Evolutionary conservation across 208 protist species (phyloP).

Genomic region (Acanthamoeba culbertsoni): DNA sequence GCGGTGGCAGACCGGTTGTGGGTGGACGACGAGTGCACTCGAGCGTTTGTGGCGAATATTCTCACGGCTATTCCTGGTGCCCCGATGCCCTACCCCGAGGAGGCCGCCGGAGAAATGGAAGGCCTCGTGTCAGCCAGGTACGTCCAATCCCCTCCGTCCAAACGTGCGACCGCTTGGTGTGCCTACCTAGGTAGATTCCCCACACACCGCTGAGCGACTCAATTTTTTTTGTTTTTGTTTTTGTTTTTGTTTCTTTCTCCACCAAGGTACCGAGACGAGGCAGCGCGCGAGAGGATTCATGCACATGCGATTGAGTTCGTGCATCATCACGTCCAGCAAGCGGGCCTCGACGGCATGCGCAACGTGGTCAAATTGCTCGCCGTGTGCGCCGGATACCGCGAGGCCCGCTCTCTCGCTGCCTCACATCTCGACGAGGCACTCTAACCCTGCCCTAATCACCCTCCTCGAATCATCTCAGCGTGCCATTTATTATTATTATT

Average conservation of each 20-base stretch:
- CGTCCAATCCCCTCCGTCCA: background rate
- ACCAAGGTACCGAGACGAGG: background rate
- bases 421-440: constrained; percentile 18
- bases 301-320: background rate
- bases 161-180: too few relatives aligned
- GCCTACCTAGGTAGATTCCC: background rate
- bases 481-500: background rate
- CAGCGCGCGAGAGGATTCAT: background rate
- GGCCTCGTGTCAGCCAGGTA: background rate
- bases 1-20: constrained; percentile 11
- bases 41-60: constrained; percentile 19
- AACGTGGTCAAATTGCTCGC: constrained; percentile 43
- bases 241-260: too few relatives aligned
- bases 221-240: too few relatives aligned
- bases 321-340: background rate
- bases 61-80: constrained; percentile 1
- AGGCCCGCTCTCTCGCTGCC: background rate
- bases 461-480: background rate
- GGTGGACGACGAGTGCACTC: constrained; percentile 44
- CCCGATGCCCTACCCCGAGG: background rate
- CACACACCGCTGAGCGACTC: background rate
- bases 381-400: constrained; percentile 4
- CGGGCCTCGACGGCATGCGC: background rate
- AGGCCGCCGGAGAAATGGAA: background rate
- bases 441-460: background rate